A percentile compares a stretch with the other conserved stretches of the same genome.
Evolutionary conservation across 106 monocot species (phyloP).

Genomic region (Hemerocallis citrina): DNA sequence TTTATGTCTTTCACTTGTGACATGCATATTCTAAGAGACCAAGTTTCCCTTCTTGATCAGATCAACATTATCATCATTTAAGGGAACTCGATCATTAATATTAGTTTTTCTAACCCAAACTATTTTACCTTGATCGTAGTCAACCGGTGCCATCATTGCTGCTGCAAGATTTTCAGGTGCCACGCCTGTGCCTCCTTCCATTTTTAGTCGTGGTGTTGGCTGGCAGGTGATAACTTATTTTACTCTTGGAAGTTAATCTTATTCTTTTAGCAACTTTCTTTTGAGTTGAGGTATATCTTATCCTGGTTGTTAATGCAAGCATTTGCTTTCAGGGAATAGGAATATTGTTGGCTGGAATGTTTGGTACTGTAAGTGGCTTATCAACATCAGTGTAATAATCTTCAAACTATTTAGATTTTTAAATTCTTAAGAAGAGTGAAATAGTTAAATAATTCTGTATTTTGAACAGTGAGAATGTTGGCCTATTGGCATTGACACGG

Average conservation of each 20-base stretch:
- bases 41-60: no score
- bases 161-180: conserved; percentile 72
- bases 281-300: no score
- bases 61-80: no score
- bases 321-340: conserved; percentile 54
- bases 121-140: conserved; percentile 33
- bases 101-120: neutral
- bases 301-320: conserved; percentile 3
- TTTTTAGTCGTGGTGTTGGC: conserved; percentile 77
- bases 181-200: conserved; percentile 72
- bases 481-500: conserved; percentile 62
- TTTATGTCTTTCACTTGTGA: no score
- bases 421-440: neutral
- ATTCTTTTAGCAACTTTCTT: no score
- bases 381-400: conserved; percentile 69
- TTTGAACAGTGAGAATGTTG: conserved; percentile 64
- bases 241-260: neutral
- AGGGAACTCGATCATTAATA: no score
- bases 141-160: conserved; percentile 62
- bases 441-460: neutral
- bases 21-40: no score
- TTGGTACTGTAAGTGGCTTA: conserved; percentile 77
- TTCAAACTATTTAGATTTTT: no score
- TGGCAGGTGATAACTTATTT: conserved; percentile 54
- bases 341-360: conserved; percentile 72